A percentile compares a stretch with the other conserved stretches of the same genome.
These are phyloP conservation scores for Elaeis guineensis DNA, from an alignment of 176 grass and related monocot genomes.

Conservation along the genomic window DNA sequence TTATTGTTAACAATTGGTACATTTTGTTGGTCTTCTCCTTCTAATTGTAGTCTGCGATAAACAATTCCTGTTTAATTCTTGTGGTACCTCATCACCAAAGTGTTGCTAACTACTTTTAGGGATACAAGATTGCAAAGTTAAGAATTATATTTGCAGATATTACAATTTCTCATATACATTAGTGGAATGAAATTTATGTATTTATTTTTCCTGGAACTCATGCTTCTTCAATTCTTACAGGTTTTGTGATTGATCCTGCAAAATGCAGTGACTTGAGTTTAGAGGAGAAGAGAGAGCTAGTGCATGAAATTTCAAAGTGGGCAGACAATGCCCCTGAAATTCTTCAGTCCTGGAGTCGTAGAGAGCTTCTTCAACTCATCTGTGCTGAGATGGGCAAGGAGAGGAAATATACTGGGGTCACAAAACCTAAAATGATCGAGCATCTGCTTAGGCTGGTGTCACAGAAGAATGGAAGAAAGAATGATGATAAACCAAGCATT, in stretches of 20 bases:
- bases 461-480: slow-evolving; percentile 29
- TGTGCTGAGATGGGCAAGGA: slow-evolving; percentile 82
- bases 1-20: too few relatives aligned
- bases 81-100: too few relatives aligned
- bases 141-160: too few relatives aligned
- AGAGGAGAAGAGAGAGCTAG: slow-evolving; percentile 69
- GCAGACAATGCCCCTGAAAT: slow-evolving; percentile 64
- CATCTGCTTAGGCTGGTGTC: slow-evolving; percentile 71
- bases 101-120: too few relatives aligned
- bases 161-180: too few relatives aligned
- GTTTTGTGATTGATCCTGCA: slow-evolving; percentile 36
- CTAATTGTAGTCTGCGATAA: too few relatives aligned
- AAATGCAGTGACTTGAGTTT: slow-evolving; percentile 62
- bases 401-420: slow-evolving; percentile 80
- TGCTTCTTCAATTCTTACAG: slow-evolving; percentile 25
- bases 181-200: not conserved
- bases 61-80: too few relatives aligned
- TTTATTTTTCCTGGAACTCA: slow-evolving; percentile 6
- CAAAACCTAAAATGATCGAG: slow-evolving; percentile 91
- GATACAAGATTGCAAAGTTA: too few relatives aligned
- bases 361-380: slow-evolving; percentile 77
- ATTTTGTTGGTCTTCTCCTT: too few relatives aligned
- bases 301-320: slow-evolving; percentile 56
- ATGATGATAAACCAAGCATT: slow-evolving; percentile 12
- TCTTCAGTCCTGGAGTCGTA: slow-evolving; percentile 81